Evolutionary conservation across 805 yeast species (phyloP).

Genomic region (Brettanomyces anomalus): DNA sequence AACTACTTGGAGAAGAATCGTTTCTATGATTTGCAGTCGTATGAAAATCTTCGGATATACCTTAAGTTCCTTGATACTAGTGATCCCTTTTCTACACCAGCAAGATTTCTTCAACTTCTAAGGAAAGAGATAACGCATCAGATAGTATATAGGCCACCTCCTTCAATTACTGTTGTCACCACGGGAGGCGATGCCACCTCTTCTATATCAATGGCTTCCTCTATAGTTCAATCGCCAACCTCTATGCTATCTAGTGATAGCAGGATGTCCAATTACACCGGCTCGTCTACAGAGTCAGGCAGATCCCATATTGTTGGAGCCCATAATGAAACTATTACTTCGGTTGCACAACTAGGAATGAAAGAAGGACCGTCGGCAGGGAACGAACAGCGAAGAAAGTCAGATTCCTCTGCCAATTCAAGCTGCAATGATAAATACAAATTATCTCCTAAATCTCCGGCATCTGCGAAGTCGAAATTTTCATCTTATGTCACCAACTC

Average conservation of each 20-base stretch:
- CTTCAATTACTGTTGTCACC: conserved; percentile 2
- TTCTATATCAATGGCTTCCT: neutral
- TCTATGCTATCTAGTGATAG: neutral
- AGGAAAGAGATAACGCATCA: conserved; percentile 25
- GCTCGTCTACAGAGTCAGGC: neutral
- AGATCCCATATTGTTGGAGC: neutral
- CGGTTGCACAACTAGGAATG: too few species aligned
- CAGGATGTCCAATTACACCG: neutral
- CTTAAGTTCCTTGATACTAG: conserved; percentile 31
- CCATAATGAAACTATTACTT: too few species aligned
- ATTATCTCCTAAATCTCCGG: too few species aligned
- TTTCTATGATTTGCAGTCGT: conserved; percentile 60
- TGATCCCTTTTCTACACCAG: conserved; percentile 39
- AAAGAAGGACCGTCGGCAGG: too few species aligned
- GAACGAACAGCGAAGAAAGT: too few species aligned
- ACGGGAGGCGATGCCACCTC: conserved; percentile 1
- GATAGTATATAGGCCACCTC: neutral
- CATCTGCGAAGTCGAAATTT: too few species aligned
- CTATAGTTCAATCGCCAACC: neutral
- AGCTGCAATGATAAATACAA: too few species aligned
- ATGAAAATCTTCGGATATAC: conserved; percentile 35
- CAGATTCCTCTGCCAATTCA: too few species aligned
- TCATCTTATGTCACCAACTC: too few species aligned
- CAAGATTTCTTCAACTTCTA: conserved; percentile 46
- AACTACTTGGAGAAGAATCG: conserved; percentile 51